Evolutionary conservation across 2,329 filamentous ascomycete species (phyloP).

Genomic region (Scopulariopsis brevicaulis): DNA sequence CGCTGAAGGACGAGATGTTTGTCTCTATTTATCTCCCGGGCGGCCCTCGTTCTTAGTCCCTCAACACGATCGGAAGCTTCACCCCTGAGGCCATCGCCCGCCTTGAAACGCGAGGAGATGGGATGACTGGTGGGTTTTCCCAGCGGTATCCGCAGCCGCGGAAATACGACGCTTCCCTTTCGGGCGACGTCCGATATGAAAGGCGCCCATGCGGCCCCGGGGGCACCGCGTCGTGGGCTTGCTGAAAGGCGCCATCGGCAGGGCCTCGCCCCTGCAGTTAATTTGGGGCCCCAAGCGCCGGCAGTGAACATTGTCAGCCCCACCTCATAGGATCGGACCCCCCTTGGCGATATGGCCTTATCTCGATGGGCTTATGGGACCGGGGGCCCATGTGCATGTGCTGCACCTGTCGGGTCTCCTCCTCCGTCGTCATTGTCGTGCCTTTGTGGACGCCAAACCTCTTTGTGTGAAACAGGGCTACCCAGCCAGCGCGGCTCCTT

Average conservation of each 20-base stretch:
- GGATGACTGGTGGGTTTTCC: background rate
- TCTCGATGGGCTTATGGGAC: background rate
- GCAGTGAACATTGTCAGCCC: background rate
- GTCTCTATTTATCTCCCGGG: background rate
- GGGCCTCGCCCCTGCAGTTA: background rate
- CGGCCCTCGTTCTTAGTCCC: background rate
- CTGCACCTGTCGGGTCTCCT: background rate
- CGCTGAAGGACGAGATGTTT: background rate
- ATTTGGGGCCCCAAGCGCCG: background rate
- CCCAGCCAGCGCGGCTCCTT: background rate
- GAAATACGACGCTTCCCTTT: background rate
- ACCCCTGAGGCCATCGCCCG: background rate
- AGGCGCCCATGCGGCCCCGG: background rate
- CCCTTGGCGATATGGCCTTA: background rate
- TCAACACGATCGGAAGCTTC: background rate
- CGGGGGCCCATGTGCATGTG: background rate
- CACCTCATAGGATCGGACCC: background rate
- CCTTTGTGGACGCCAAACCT: background rate
- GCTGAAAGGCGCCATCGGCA: background rate
- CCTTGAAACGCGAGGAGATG: background rate
- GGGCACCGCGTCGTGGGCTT: background rate
- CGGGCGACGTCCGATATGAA: background rate
- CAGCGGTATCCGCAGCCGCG: background rate
- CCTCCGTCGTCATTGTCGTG: background rate
- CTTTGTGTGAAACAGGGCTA: background rate